Percentiles rank a stretch among this genome's conserved stretches.
phyloP scores from a whole-genome alignment of 2,329 filamentous ascomycete species.

The Fusarium sororula region DNA sequence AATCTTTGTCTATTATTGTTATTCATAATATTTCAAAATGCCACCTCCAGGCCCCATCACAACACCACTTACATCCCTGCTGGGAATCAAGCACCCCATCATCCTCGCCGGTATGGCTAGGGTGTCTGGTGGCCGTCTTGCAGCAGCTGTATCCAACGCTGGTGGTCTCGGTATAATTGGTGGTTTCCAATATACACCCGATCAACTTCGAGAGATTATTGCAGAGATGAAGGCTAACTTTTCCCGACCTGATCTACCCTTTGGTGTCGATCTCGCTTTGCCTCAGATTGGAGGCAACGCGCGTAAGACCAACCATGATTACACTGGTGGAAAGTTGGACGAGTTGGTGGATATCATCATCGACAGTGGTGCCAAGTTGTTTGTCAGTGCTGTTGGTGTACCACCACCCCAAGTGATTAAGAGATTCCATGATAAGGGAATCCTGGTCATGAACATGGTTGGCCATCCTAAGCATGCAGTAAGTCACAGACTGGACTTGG shows the following conservation, averaged over 20 bases:
- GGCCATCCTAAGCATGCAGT: conserved; percentile 90
- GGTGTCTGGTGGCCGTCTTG: conserved; percentile 79
- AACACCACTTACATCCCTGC: conserved; percentile 80
- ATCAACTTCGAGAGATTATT: conserved; percentile 81
- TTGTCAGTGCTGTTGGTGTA: conserved; percentile 89
- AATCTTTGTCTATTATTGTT: neutral
- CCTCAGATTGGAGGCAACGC: conserved; percentile 87
- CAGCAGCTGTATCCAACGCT: conserved; percentile 88
- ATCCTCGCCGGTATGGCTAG: conserved; percentile 94
- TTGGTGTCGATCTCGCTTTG: conserved; percentile 90
- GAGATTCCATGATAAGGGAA: conserved; percentile 78
- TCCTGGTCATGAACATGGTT: conserved; percentile 97
- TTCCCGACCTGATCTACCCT: conserved; percentile 73
- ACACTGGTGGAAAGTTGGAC: conserved; percentile 88
- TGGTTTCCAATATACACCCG: conserved; percentile 75
- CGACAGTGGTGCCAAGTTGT: conserved; percentile 82
- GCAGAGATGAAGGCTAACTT: conserved; percentile 85
- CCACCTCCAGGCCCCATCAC: conserved; percentile 65
- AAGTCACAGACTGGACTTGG: neutral
- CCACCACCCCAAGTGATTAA: conserved; percentile 79
- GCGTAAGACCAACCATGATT: conserved; percentile 93
- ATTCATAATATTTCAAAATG: conserved; percentile 45
- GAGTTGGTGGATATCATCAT: conserved; percentile 89
- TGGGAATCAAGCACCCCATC: conserved; percentile 88
- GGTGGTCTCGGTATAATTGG: conserved; percentile 84